These are phyloP conservation scores for Trebouxia gelatinosa DNA, from an alignment of 163 green algal genomes.

Conservation along the genomic window DNA sequence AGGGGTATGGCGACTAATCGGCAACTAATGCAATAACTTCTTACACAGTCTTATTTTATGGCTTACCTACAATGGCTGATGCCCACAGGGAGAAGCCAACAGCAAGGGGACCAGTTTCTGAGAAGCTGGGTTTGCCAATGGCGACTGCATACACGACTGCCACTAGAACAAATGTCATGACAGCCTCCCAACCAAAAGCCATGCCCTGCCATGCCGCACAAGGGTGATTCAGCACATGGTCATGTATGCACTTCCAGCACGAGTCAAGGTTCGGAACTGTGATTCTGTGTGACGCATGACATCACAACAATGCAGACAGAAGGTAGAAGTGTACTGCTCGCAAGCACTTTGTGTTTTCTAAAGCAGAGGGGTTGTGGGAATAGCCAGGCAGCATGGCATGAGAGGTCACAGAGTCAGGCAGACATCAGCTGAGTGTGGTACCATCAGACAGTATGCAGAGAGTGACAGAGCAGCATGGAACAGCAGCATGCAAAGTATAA, in stretches of 20 bases:
- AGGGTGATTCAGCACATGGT: not conserved
- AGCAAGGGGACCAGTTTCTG: constrained; percentile 4
- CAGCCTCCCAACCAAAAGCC: constrained; percentile 28
- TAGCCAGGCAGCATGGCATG: no score
- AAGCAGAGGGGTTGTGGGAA: no score
- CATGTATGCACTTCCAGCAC: no score
- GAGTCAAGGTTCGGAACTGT: no score
- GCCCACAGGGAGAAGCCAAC: constrained; percentile 10
- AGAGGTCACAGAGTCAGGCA: no score
- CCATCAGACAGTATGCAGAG: no score
- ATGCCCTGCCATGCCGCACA: not conserved
- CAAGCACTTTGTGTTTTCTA: not conserved
- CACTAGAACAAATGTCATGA: constrained; percentile 27
- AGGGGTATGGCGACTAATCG: no score
- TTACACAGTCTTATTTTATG: not conserved
- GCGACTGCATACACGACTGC: constrained; percentile 26
- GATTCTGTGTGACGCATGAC: no score
- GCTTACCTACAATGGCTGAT: constrained; percentile 15
- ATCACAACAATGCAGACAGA: not conserved
- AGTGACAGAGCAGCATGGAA: no score
- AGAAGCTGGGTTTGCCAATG: constrained; percentile 29
- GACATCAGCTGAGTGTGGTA: no score
- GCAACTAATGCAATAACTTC: no score
- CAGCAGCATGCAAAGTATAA: no score
- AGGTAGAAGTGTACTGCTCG: not conserved